These are phyloP conservation scores for Marasmius tenuissimus DNA, from an alignment of 1,284 basidiomycete species.

Conservation along the genomic window DNA sequence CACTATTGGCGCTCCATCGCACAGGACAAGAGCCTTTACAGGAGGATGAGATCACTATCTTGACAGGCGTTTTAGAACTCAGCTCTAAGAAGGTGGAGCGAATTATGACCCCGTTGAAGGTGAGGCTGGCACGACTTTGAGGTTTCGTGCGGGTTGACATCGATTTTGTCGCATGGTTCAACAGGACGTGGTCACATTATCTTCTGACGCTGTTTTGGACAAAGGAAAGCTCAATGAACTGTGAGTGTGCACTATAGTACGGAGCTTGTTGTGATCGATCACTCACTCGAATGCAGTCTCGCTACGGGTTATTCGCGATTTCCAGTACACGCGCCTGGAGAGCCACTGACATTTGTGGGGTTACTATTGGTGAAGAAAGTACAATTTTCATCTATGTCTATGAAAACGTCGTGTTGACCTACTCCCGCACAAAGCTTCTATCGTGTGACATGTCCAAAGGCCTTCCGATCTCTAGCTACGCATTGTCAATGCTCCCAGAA, in stretches of 20 bases:
- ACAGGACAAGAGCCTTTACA: conserved; percentile 84
- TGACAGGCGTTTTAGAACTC: conserved; percentile 85
- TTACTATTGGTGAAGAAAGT: conserved; percentile 87
- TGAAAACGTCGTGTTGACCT: not conserved
- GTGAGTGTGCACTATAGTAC: conserved; percentile 33
- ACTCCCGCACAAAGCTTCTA: not conserved
- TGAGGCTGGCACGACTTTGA: conserved; percentile 24
- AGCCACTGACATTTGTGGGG: conserved; percentile 80
- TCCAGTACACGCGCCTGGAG: conserved; percentile 81
- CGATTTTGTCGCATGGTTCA: conserved; percentile 18
- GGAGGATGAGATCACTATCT: conserved; percentile 86
- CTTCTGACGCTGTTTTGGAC: conserved; percentile 78
- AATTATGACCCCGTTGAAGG: conserved; percentile 87
- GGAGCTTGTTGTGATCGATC: not conserved
- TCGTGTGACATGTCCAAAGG: conserved; percentile 84
- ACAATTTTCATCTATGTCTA: not conserved
- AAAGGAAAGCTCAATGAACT: conserved; percentile 76
- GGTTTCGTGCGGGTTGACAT: not conserved
- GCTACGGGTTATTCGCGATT: conserved; percentile 91
- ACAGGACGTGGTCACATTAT: conserved; percentile 78
- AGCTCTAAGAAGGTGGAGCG: conserved; percentile 80
- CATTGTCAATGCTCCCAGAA: conserved; percentile 86
- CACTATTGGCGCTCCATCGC: conserved; percentile 89
- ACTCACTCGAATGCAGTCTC: conserved; percentile 37
- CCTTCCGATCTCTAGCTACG: conserved; percentile 73